Evolutionary conservation across 805 yeast genomes (phyloP).

Genomic region (Lachancea kluyveri): DNA sequence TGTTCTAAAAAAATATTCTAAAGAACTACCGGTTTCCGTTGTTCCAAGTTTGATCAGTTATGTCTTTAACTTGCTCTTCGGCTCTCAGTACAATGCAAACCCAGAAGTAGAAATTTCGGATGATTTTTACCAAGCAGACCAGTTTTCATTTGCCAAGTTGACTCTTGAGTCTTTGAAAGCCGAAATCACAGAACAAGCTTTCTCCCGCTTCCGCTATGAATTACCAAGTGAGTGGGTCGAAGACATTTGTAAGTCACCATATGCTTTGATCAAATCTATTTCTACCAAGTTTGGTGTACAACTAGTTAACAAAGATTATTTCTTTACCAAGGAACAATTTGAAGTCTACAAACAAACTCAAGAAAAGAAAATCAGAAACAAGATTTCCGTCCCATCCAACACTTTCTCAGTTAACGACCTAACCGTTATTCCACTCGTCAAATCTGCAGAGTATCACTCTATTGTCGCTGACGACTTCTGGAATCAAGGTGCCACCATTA

Average conservation of each 20-base stretch:
- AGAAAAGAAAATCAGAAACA: constrained; percentile 34
- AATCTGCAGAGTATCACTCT: constrained; percentile 63
- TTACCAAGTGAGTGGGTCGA: constrained; percentile 46
- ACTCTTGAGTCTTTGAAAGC: constrained; percentile 40
- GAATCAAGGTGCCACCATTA: constrained; percentile 50
- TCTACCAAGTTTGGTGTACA: constrained; percentile 82
- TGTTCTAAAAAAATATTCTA: constrained; percentile 46
- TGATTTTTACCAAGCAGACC: constrained; percentile 37
- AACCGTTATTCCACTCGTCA: constrained; percentile 68
- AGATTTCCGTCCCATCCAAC: constrained; percentile 28
- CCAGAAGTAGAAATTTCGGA: constrained; percentile 41
- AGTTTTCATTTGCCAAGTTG: constrained; percentile 38
- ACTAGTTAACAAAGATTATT: constrained; percentile 47
- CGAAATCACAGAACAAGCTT: constrained; percentile 47
- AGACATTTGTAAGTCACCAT: constrained; percentile 33
- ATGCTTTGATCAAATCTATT: constrained; percentile 55
- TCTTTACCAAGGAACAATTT: constrained; percentile 35
- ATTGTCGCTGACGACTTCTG: constrained; percentile 68
- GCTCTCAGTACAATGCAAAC: constrained; percentile 37
- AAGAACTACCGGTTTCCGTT: constrained; percentile 44
- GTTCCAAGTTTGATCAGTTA: constrained; percentile 59
- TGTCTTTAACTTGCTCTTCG: constrained; percentile 66
- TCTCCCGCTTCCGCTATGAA: constrained; percentile 54
- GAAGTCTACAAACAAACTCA: constrained; percentile 26
- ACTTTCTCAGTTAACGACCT: constrained; percentile 59